Conservation (phyloP, 108 stramenopile species). For the Cyclotella cryptica region DNA sequence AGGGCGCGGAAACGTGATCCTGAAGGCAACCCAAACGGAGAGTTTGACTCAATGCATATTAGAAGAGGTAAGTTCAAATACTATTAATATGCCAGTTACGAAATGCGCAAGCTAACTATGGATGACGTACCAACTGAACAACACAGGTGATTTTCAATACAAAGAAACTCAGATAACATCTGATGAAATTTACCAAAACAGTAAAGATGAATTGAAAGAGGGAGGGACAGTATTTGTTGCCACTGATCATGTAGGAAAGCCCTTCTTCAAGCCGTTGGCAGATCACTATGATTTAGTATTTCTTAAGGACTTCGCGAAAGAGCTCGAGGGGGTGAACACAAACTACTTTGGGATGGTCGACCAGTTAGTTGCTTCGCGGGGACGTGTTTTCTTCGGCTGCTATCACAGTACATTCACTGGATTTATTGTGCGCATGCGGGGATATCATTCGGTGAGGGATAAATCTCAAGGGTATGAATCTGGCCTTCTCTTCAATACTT, state of each 20-base stretch:
- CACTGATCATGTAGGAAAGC: slow-evolving; percentile 74
- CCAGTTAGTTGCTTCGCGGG: slow-evolving; percentile 80
- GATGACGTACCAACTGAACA: background rate
- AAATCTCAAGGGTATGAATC: slow-evolving; percentile 62
- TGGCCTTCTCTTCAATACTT: slow-evolving; percentile 61
- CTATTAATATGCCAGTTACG: background rate
- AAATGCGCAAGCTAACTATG: background rate
- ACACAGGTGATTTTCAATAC: slow-evolving; percentile 73
- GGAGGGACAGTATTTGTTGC: slow-evolving; percentile 80
- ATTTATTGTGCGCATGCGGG: slow-evolving; percentile 86
- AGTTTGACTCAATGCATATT: slow-evolving; percentile 81
- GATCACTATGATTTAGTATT: slow-evolving; percentile 55
- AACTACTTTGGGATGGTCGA: slow-evolving; percentile 76
- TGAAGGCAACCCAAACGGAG: slow-evolving; percentile 39
- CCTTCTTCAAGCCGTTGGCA: slow-evolving; percentile 57
- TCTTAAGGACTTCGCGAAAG: slow-evolving; percentile 55
- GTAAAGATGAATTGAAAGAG: slow-evolving; percentile 58
- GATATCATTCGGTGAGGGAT: slow-evolving; percentile 75
- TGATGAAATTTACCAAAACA: slow-evolving; percentile 58
- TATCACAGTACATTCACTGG: slow-evolving; percentile 85
- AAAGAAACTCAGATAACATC: slow-evolving; percentile 69
- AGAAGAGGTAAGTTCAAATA: slow-evolving; percentile 45
- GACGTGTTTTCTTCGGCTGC: slow-evolving; percentile 78
- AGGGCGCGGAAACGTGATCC: slow-evolving; percentile 41
- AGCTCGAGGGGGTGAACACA: slow-evolving; percentile 53